These are phyloP conservation scores for Sechiopsis laciniata DNA, from an alignment of 306 rosid genomes.

Conservation along the genomic window DNA sequence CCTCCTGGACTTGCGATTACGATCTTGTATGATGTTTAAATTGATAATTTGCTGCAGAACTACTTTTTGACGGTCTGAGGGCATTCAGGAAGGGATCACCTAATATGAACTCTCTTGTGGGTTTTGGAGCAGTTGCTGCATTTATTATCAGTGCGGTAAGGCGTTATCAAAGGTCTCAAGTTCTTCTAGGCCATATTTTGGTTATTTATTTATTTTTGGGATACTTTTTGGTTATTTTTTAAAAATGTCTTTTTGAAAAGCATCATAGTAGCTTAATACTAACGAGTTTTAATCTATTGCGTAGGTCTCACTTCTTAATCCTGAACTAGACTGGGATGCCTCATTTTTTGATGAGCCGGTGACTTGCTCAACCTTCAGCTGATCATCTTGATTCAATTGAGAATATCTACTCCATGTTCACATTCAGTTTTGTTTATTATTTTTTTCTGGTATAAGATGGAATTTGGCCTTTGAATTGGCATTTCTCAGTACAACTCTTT, in stretches of 20 bases:
- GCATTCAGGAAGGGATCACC: slow-evolving; percentile 86
- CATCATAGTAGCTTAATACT: background rate
- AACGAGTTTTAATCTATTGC: slow-evolving; percentile 15
- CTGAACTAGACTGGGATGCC: slow-evolving; percentile 76
- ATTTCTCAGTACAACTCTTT: slow-evolving; percentile 42
- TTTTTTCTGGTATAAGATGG: background rate
- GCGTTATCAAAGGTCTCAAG: slow-evolving; percentile 21
- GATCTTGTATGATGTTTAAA: slow-evolving; percentile 16
- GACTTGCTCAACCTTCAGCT: slow-evolving; percentile 51
- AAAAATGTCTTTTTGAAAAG: slow-evolving; percentile 13
- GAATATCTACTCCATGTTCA: background rate
- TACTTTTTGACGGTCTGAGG: slow-evolving; percentile 75
- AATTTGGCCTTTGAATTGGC: slow-evolving; percentile 25
- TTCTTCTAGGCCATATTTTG: slow-evolving; percentile 21
- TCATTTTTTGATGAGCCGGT: slow-evolving; percentile 98
- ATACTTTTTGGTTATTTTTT: slow-evolving; percentile 17
- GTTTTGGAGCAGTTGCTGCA: slow-evolving; percentile 89
- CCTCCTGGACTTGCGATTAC: background rate
- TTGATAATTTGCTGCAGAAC: slow-evolving; percentile 43
- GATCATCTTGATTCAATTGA: slow-evolving; percentile 14
- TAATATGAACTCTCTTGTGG: slow-evolving; percentile 96
- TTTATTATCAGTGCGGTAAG: slow-evolving; percentile 85
- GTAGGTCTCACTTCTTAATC: slow-evolving; percentile 79
- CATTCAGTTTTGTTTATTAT: background rate
- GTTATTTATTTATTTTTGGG: slow-evolving; percentile 16